Base-by-base conservation (phyloP, 1,139 yeast genomes). In the Eremothecium cymbalariae region DNA sequence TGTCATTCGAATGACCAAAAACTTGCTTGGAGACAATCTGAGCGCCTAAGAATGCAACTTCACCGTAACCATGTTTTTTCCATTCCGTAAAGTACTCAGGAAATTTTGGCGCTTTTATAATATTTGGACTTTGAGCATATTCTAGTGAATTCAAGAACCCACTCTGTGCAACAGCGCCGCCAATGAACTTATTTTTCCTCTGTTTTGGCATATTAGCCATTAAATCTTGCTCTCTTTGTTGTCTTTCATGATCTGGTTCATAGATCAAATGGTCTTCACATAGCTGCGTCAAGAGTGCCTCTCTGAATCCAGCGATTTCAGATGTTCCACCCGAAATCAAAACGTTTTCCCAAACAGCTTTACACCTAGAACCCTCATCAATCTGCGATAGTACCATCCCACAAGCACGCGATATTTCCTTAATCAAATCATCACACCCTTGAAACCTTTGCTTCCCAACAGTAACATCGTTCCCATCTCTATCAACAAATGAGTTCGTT, bases 31-130 rank as follows among this genome's bases (percentile, higher is more conserved):
- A 77, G 31, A 85, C 81, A 36, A 88, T 81, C 57, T 85, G 84
- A 1, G 85, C 95, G 2, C 97, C 97, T 42, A 88, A 64, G 53
- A 88, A 84, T 11, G 71, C 60, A 41, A 78, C 74, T 46, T 84
- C 90, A 42, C 81, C 78, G 74, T 81, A 80, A 2, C 84, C 85
- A 28, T 74, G 72, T 48, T 77, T 77, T 59, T 88, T 88, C 97
- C 97, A 90, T 48, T 85, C 95, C 1, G 94, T 85, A 61, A 90
- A 90, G 58, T 90, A 88, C 34, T 88, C 97, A 0, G 96, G 94
- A 54, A 75, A 70, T 49, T 79, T 80, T 20, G 79, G 76, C 35
- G 76, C 56, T 46, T 72, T 76, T 37, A 88, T 72, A 8, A 77
- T 67, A 14, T 77, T 74, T 12, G 97, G 97, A 1, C 80, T 88